Evolutionary conservation across 345 rosid genomes (phyloP).

Genomic region (Populus nigra): DNA sequence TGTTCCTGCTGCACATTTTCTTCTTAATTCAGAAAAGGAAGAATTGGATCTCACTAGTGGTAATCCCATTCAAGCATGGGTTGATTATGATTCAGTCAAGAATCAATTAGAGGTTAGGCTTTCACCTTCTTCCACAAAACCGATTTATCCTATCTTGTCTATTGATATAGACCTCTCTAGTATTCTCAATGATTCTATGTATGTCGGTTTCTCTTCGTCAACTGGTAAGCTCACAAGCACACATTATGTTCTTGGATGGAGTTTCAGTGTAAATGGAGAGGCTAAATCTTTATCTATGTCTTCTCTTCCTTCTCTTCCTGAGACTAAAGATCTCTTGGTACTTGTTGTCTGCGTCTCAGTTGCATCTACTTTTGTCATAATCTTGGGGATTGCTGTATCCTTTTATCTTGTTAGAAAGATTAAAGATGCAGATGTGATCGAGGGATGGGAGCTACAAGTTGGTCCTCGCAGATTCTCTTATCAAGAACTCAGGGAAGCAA

Average conservation of each 20-base stretch:
- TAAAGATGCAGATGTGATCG: constrained; percentile 19
- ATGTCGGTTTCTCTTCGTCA: constrained; percentile 81
- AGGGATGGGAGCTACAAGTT: constrained; percentile 4
- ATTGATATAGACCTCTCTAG: constrained; percentile 58
- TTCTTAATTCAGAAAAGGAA: constrained; percentile 33
- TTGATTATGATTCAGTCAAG: constrained; percentile 67
- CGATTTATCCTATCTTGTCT: constrained; percentile 54
- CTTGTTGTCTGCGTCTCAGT: constrained; percentile 45
- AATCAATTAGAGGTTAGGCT: constrained; percentile 62
- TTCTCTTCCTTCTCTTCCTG: constrained; percentile 62
- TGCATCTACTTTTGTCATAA: constrained; percentile 28
- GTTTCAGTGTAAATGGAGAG: constrained; percentile 62
- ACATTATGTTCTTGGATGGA: constrained; percentile 89
- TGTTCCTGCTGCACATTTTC: constrained; percentile 49
- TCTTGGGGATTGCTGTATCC: constrained; percentile 29
- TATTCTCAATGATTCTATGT: constrained; percentile 58
- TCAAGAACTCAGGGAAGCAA: neutral
- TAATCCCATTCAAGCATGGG: constrained; percentile 64
- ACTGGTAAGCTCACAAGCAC: constrained; percentile 77
- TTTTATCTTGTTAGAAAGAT: constrained; percentile 42
- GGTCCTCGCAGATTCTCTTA: constrained; percentile 7
- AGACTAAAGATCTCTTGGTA: constrained; percentile 20
- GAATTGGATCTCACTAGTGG: constrained; percentile 52
- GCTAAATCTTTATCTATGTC: constrained; percentile 56
- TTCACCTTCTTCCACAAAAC: constrained; percentile 62